A percentile compares a stretch with the other conserved stretches of the same genome.
These are phyloP conservation scores for Pseudocohnilembus persalinus DNA, from an alignment of 169 alveolate genomes.

Conservation along the genomic window DNA sequence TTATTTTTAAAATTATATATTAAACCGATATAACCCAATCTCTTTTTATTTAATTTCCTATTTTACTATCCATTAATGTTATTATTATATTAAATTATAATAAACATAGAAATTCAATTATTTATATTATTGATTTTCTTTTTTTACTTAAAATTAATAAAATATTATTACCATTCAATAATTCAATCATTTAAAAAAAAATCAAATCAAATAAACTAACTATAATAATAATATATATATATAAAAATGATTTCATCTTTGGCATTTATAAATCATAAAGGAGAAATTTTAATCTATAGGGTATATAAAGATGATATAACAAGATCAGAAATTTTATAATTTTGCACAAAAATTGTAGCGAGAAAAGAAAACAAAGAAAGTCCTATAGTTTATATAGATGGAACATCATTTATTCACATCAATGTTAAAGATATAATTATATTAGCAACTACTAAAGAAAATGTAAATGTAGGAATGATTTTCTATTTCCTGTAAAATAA, in stretches of 20 bases:
- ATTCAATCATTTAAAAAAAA: too few species aligned
- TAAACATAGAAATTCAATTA: too few species aligned
- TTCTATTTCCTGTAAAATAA: slow-evolving; percentile 51
- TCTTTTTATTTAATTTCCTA: too few species aligned
- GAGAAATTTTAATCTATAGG: slow-evolving; percentile 85
- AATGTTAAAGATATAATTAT: slow-evolving; percentile 70
- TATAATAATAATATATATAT: too few species aligned
- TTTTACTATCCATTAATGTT: too few species aligned
- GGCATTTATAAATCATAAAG: slow-evolving; percentile 74
- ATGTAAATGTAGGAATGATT: slow-evolving; percentile 76
- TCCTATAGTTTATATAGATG: slow-evolving; percentile 80
- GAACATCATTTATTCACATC: slow-evolving; percentile 72
- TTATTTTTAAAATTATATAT: too few species aligned
- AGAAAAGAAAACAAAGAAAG: slow-evolving; percentile 85
- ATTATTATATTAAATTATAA: too few species aligned
- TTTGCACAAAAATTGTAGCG: slow-evolving; percentile 81
- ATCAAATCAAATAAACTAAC: too few species aligned
- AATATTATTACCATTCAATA: too few species aligned
- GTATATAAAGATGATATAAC: slow-evolving; percentile 83
- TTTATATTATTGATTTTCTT: too few species aligned
- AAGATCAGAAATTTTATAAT: slow-evolving; percentile 73
- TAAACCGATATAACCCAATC: too few species aligned
- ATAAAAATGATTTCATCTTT: slow-evolving; percentile 71
- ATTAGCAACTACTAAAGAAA: slow-evolving; percentile 82
- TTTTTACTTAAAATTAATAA: too few species aligned